Evolutionary conservation across 768 basidiomycete genomes (phyloP), one percentile per base, ranked within the genome.

Genomic region (Kwoniella mangroviensis): DNA sequence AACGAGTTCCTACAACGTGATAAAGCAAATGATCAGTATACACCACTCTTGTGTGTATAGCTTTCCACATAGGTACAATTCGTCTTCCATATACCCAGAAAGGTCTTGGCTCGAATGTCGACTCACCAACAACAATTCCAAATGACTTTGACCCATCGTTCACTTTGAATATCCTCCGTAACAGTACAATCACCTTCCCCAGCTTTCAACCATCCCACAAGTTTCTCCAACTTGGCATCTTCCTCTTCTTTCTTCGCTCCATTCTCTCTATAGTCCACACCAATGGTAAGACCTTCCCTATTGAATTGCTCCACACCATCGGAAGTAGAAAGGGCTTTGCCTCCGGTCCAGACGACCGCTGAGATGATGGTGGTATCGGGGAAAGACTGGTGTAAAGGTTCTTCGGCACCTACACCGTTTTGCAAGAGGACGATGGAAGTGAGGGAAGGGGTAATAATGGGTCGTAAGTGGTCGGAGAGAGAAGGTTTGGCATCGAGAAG

Each of bases 121-220:
- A 70, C 63, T 60, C 58, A 65, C 69, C 63, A 65, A 51, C 69
- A 70, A 40, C 63, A 65, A 57, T 63, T 79, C 81, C 81, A 82
- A 65, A 82, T 82, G 19, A 82, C 81, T 73, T 82, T 82, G 69
- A 82, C 73, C 81, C 81, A 82, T 62, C 81, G 71, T 60, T 82
- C 79, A 24, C 65, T 70, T 61, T 82, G 81, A 53, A 82, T 80
- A 69, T 79, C 77, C 10, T 79, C 66, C 0, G 75, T 75, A 19
- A 80, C 78, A 2, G 66, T 78, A 51, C 73, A 75, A 34, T 76
- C 74, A 19, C 81, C 75, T 40, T 72, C 70, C 9, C 79, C 81
- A 22, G 73, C 73, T 42, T 56, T 43, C 51, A 80, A 61, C 59
- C 69, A 66, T 15, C 49, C 67, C 0, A 82, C 79, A 2, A 82